Conservation (phyloP, 352 stramenopile genomes). For the Globisporangium middletonii region DNA sequence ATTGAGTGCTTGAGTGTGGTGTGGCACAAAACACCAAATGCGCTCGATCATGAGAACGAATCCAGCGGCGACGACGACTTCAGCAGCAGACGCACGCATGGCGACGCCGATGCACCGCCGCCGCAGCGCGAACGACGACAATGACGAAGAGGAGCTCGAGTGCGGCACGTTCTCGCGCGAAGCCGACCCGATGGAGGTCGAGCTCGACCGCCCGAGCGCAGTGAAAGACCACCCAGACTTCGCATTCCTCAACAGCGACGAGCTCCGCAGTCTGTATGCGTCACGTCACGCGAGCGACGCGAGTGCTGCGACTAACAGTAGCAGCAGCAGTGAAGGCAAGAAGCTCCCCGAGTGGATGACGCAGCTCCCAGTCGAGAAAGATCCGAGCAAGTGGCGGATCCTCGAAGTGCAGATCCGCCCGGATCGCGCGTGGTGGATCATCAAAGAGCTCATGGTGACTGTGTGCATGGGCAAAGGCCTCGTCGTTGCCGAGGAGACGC, state of each 20-base stretch:
- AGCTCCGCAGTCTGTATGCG: slow-evolving; percentile 24
- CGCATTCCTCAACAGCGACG: slow-evolving; percentile 30
- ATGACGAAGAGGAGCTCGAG: slow-evolving; percentile 50
- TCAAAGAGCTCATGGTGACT: slow-evolving; percentile 75
- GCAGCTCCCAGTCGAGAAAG: slow-evolving; percentile 49
- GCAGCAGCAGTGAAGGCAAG: slow-evolving; percentile 2
- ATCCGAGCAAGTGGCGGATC: slow-evolving; percentile 61
- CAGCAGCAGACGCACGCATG: neutral
- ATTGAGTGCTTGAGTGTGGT: neutral
- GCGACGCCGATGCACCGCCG: slow-evolving; percentile 1
- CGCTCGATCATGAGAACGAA: neutral
- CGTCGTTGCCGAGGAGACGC: slow-evolving; percentile 44
- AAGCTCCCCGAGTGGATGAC: slow-evolving; percentile 48
- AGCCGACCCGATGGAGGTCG: slow-evolving; percentile 70
- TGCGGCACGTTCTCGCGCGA: slow-evolving; percentile 52
- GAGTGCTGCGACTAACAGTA: neutral
- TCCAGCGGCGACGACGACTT: neutral
- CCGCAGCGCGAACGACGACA: neutral
- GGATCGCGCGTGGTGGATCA: slow-evolving; percentile 63
- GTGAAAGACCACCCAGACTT: slow-evolving; percentile 75
- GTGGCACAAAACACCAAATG: neutral
- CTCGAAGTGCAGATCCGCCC: slow-evolving; percentile 64
- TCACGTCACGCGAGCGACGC: neutral
- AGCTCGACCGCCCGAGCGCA: slow-evolving; percentile 35
- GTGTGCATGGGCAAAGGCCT: slow-evolving; percentile 75